Conservation (phyloP, 176 grass and related monocot genomes). For the Pharus latifolius region DNA sequence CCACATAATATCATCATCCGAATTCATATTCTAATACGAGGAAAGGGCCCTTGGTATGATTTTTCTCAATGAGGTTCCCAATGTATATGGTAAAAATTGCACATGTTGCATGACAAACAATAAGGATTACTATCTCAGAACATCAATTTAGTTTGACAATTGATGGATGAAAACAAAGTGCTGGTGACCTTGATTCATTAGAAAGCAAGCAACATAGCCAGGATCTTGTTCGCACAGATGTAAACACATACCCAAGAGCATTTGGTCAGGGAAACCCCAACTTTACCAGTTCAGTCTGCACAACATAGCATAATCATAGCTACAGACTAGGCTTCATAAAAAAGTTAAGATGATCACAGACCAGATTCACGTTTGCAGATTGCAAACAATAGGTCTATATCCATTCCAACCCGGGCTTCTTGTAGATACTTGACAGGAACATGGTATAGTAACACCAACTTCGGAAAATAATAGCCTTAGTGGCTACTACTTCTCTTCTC, state of each 20-base stretch:
- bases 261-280: background rate
- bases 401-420: constrained; percentile 31
- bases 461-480: constrained; percentile 19
- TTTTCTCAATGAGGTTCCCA: background rate
- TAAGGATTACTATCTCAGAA: background rate
- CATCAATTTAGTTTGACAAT: background rate
- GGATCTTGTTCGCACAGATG: background rate
- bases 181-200: background rate
- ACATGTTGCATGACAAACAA: background rate
- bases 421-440: constrained; percentile 18
- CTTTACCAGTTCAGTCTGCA: background rate
- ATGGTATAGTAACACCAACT: constrained; percentile 30
- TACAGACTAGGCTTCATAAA: constrained; percentile 19
- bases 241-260: constrained; percentile 1
- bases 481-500: constrained; percentile 34
- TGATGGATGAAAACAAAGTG: background rate
- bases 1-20: background rate
- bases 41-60: background rate
- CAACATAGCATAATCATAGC: background rate
- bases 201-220: background rate
- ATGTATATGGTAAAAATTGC: background rate
- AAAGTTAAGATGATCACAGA: constrained; percentile 15
- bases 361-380: constrained; percentile 24
- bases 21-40: background rate
- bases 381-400: constrained; percentile 28